Conservation (phyloP, 352 stramenopile genomes). For the Pythium scleroteichum region DNA sequence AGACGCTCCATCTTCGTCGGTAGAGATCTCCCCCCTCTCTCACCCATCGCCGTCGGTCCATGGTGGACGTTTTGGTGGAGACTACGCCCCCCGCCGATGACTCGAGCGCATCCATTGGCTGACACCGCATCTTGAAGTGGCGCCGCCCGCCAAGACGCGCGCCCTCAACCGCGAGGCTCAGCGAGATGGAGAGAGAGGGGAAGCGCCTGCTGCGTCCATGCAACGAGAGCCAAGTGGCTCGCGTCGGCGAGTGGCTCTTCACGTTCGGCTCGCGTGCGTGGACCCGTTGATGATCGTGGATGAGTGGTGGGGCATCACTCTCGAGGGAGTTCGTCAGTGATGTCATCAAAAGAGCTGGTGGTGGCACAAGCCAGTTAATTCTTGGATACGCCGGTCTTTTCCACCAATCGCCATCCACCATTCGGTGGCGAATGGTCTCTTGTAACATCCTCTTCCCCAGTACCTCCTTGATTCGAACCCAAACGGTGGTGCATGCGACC, state of each 20-base stretch:
- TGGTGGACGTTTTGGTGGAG: conserved; percentile 87
- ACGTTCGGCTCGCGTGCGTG: conserved; percentile 2
- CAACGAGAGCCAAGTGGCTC: too few relatives aligned
- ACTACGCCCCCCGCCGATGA: conserved; percentile 21
- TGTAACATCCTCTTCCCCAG: conserved; percentile 2
- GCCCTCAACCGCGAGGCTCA: too few relatives aligned
- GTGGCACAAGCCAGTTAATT: conserved; percentile 5
- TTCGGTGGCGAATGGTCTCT: conserved; percentile 7
- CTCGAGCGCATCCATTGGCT: too few relatives aligned
- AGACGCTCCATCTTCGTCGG: too few relatives aligned
- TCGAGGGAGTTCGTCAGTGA: neutral
- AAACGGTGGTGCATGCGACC: conserved; percentile 1
- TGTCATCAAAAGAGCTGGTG: conserved; percentile 1
- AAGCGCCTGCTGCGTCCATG: too few relatives aligned
- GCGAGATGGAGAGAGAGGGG: too few relatives aligned
- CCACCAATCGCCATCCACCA: neutral
- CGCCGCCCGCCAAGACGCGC: too few relatives aligned
- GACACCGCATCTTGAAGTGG: too few relatives aligned
- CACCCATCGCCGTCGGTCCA: too few relatives aligned
- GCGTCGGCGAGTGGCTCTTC: neutral
- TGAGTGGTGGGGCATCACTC: neutral
- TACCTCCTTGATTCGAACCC: too few relatives aligned
- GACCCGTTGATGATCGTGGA: neutral
- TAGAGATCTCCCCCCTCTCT: too few relatives aligned
- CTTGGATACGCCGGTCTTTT: neutral